Evolutionary conservation across 2,329 filamentous ascomycete genomes (phyloP).

Genomic region (Coniochaeta sp.): DNA sequence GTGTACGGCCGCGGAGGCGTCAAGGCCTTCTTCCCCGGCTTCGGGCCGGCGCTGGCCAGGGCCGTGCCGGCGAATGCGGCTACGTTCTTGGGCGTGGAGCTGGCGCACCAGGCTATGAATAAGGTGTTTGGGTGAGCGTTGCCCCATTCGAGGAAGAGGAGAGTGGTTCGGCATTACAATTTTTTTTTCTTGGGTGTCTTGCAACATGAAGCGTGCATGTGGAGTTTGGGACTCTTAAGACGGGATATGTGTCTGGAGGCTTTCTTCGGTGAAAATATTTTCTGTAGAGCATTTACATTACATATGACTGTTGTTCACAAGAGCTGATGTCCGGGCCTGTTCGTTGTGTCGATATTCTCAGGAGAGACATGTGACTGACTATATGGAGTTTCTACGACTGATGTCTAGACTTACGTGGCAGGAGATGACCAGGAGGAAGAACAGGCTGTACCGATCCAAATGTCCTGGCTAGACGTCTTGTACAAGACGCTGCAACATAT

Average conservation of each 20-base stretch:
- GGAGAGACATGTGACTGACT: too few species aligned
- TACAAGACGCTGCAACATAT: too few species aligned
- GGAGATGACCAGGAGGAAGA: too few species aligned
- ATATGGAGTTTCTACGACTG: too few species aligned
- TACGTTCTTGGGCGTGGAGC: slow-evolving; percentile 81
- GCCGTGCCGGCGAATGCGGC: slow-evolving; percentile 95
- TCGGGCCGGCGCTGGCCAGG: slow-evolving; percentile 84
- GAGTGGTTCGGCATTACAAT: not conserved
- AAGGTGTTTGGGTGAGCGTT: slow-evolving; percentile 53
- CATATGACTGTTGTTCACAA: not conserved
- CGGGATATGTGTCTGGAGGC: not conserved
- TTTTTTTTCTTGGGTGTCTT: not conserved
- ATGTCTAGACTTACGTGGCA: too few species aligned
- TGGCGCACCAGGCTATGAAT: slow-evolving; percentile 77
- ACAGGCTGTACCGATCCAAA: too few species aligned
- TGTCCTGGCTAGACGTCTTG: too few species aligned
- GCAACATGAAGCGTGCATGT: slow-evolving; percentile 1
- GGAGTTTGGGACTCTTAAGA: not conserved
- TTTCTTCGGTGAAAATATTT: not conserved
- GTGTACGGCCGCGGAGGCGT: slow-evolving; percentile 78
- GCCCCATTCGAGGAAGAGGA: not conserved
- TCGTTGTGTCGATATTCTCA: too few species aligned
- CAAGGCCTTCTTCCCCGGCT: slow-evolving; percentile 94
- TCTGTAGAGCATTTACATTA: not conserved
- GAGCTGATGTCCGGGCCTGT: too few species aligned